Evolutionary conservation across 352 stramenopile species (phyloP).

Genomic region (Globisporangium paddicum): DNA sequence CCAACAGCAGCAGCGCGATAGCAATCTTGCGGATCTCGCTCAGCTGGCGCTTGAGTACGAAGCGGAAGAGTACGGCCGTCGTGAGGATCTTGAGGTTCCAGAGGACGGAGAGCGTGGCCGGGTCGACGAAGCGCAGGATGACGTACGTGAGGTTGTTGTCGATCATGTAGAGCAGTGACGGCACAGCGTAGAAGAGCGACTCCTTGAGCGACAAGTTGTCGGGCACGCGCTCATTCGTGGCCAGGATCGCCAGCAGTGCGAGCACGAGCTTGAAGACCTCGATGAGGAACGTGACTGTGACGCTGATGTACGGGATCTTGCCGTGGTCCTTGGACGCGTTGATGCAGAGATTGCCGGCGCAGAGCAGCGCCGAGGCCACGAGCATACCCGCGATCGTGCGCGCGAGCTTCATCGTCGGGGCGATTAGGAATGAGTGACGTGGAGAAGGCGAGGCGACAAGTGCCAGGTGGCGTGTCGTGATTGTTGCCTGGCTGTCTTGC

Average conservation of each 20-base stretch:
- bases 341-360: slow-evolving; percentile 79
- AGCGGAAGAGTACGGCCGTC: slow-evolving; percentile 78
- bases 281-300: slow-evolving; percentile 82
- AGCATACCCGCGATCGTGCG: slow-evolving; percentile 63
- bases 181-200: slow-evolving; percentile 70
- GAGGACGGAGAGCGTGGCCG: slow-evolving; percentile 79
- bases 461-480: not conserved
- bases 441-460: not conserved
- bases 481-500: not conserved
- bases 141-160: slow-evolving; percentile 89
- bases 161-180: slow-evolving; percentile 82
- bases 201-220: slow-evolving; percentile 45
- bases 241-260: slow-evolving; percentile 36
- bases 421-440: not conserved
- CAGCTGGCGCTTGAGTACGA: slow-evolving; percentile 70
- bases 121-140: slow-evolving; percentile 84
- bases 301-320: slow-evolving; percentile 77
- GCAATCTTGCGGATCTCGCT: slow-evolving; percentile 71
- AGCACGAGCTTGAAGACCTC: slow-evolving; percentile 77
- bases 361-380: slow-evolving; percentile 60
- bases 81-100: slow-evolving; percentile 89
- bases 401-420: slow-evolving; percentile 40
- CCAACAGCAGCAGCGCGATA: slow-evolving; percentile 70
- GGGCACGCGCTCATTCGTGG: slow-evolving; percentile 31
- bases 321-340: slow-evolving; percentile 77